phyloP scores from a whole-genome alignment of 371 early-diverging fungal genomes.

The Mucor racemosus region DNA sequence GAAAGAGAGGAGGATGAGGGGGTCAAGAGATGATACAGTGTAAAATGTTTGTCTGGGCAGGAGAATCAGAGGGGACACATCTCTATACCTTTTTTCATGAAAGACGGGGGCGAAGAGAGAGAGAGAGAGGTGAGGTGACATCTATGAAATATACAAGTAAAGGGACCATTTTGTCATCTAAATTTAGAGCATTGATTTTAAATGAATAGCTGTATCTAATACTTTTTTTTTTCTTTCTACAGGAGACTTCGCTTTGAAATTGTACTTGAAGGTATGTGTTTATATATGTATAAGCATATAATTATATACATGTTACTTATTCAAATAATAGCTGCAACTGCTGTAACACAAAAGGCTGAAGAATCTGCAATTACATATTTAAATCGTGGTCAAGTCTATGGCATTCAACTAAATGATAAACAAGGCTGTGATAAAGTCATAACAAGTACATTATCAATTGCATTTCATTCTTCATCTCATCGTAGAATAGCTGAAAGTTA shows the following conservation, averaged over 20 bases:
- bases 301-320: not conserved
- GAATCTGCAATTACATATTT: slow-evolving; percentile 35
- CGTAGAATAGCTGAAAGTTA: slow-evolving; percentile 69
- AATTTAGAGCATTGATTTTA: not conserved
- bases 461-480: slow-evolving; percentile 80
- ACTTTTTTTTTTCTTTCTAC: not conserved
- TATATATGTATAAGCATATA: not conserved
- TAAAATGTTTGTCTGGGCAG: not conserved
- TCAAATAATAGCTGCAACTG: slow-evolving; percentile 28
- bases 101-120: not conserved
- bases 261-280: slow-evolving; percentile 33
- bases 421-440: slow-evolving; percentile 50
- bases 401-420: slow-evolving; percentile 54
- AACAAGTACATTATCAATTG: slow-evolving; percentile 66
- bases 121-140: not conserved
- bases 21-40: not conserved
- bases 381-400: slow-evolving; percentile 61
- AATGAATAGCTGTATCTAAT: not conserved
- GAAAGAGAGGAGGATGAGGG: not conserved
- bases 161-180: slow-evolving; percentile 4
- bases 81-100: not conserved
- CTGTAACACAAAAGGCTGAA: slow-evolving; percentile 36
- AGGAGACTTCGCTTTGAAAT: slow-evolving; percentile 33
- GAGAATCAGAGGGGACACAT: not conserved
- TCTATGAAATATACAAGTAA: not conserved